Base-by-base conservation (phyloP, 2,329 filamentous ascomycete species). In the Cercospora sp. region DNA sequence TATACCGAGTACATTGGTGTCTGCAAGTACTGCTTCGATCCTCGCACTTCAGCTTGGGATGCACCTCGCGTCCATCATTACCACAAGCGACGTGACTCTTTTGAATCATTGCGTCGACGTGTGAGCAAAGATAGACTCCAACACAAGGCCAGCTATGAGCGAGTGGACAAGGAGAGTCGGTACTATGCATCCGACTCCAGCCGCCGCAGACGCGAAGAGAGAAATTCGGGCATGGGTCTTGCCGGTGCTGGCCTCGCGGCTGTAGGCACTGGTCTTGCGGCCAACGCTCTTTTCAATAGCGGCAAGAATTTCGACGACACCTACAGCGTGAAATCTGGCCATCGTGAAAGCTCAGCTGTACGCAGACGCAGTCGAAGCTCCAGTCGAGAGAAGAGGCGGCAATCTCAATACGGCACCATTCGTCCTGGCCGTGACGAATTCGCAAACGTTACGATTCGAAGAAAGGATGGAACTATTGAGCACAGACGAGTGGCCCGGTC, bases 1-100 rank as follows among this genome's bases (percentile, higher is more conserved):
- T 90, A 90, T 73, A 89, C 88, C 1, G 87, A 90, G 77, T 85
- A 86, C 68, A 89, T 89, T 72, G 88, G 88, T 24, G 85, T 90
- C 2, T 90, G 88, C 79, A 87, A 85, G 70, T 81, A 88, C 72
- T 90, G 88, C 76, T 90, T 90, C 73, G 87, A 89, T 68, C 87
- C 88, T 6, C 82, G 84, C 8, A 85, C 85, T 16, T 84, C 82
- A 3, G 83, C 85, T 3, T 76, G 79, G 68, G 84, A 89, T 75
- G 88, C 87, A 0, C 88, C 88, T 5, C 82, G 88, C 63, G 86
- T 85, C 71, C 88, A 90, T 74, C 80, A 88, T 72, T 87, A 87
- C 74, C 78, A 83, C 67, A 73, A 72, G 51, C 69, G 69, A 24
- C 66, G 75, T 21, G 77, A 69, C 71, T 77, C 76, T 1, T 77